Evolutionary conservation across 1,139 yeast genomes (phyloP).

Genomic region (Pichia sp.): DNA sequence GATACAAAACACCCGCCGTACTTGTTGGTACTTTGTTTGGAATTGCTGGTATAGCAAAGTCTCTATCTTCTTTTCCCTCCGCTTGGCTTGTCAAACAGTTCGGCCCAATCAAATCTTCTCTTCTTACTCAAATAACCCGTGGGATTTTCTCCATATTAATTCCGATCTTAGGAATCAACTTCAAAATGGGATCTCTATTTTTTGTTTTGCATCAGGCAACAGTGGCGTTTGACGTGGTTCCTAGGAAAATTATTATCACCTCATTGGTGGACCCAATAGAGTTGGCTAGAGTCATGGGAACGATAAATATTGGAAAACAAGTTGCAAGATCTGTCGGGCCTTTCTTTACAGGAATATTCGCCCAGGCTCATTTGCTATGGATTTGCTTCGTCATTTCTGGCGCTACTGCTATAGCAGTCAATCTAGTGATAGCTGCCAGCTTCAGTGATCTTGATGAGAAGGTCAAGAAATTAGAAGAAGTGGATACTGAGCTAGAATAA

Average conservation of each 20-base stretch:
- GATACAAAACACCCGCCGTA: conserved; percentile 41
- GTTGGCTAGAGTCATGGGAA: conserved; percentile 74
- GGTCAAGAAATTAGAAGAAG: conserved; percentile 34
- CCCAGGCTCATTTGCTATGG: conserved; percentile 48
- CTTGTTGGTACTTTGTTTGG: conserved; percentile 55
- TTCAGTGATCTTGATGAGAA: conserved; percentile 41
- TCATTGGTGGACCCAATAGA: conserved; percentile 58
- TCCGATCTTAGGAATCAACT: conserved; percentile 37
- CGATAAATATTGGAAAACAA: conserved; percentile 82
- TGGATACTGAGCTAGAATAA: too few relatives aligned
- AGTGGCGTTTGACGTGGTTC: conserved; percentile 85
- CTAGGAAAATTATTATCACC: conserved; percentile 75
- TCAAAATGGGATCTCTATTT: conserved; percentile 35
- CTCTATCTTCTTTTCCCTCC: conserved; percentile 64
- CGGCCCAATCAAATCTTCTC: conserved; percentile 78
- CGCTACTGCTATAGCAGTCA: conserved; percentile 45
- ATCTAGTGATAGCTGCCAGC: conserved; percentile 39
- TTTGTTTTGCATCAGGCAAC: conserved; percentile 51
- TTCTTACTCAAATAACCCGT: conserved; percentile 76
- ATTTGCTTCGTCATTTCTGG: conserved; percentile 66
- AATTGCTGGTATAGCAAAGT: conserved; percentile 53
- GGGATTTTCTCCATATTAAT: conserved; percentile 58
- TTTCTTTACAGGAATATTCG: conserved; percentile 67
- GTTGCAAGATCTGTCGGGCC: conserved; percentile 84
- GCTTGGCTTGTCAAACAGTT: conserved; percentile 61